Evolutionary conservation across 805 yeast genomes (phyloP).

Genomic region (Ogataea pini): DNA sequence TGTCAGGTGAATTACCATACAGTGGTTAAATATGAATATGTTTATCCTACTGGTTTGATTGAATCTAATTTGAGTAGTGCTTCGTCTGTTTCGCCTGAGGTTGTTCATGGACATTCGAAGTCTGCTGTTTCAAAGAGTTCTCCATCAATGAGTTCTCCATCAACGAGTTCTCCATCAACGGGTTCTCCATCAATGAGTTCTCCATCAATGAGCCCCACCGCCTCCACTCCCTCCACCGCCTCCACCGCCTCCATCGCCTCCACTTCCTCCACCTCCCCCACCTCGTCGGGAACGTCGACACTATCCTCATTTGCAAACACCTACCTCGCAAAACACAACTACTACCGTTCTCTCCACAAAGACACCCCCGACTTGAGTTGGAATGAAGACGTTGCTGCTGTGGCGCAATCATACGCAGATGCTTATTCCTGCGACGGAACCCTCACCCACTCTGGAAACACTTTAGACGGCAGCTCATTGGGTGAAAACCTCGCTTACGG

Average conservation of each 20-base stretch:
- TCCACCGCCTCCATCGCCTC: conserved; percentile 8
- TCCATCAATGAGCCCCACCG: conserved; percentile 5
- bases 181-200: neutral
- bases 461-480: conserved; percentile 44
- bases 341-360: conserved; percentile 51
- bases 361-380: conserved; percentile 53
- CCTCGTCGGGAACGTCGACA: conserved; percentile 3
- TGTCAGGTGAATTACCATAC: conserved; percentile 24
- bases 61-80: no score
- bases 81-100: no score
- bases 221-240: conserved; percentile 7
- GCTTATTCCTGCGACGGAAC: conserved; percentile 56
- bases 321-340: conserved; percentile 63
- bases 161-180: conserved; percentile 1
- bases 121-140: no score
- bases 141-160: conserved; percentile 6
- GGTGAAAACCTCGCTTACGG: conserved; percentile 88
- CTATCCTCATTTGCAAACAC: conserved; percentile 38
- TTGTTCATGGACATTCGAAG: no score
- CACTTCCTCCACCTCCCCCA: conserved; percentile 7
- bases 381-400: conserved; percentile 51
- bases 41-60: conserved; percentile 17
- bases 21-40: conserved; percentile 18
- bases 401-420: conserved; percentile 60
- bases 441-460: conserved; percentile 63